Evolutionary conservation across 495 filamentous ascomycete genomes (phyloP), one percentile per base, ranked within the genome.

Genomic region (Hypomontagnella submonticulosa): DNA sequence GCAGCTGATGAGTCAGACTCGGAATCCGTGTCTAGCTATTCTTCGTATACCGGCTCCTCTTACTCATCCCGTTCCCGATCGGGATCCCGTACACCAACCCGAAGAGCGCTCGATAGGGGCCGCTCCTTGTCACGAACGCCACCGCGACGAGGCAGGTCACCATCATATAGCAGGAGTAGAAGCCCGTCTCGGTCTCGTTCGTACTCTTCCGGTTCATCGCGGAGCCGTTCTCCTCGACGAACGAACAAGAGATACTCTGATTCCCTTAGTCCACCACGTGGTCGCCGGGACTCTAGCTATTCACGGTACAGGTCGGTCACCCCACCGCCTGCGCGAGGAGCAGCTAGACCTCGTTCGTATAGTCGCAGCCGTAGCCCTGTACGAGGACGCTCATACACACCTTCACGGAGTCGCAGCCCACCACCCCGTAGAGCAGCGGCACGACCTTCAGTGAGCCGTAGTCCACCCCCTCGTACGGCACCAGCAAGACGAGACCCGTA

Each of bases 11-110:
- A 83, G 36, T 85, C 86, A 9, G 86, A 87, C 27, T 87, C 87
- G 0, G 83, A 87, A 23, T 90, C 87, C 0, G 81, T 82, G 4
- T 87, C 85, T 15, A 91, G 89, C 63, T 87, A 87, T 55, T 90
- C 88, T 0, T 88, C 86, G 41, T 89, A 89, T 61, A 79, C 76
- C 18, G 77, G 78, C 7, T 85, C 84, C 2, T 87, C 84, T 10
- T 81, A 82, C 66, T 81, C 82, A 42, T 82, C 80, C 49, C 77
- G 81, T 36, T 83, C 78, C 2, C 73, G 77, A 58, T 79, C 81
- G 0, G 74, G 76, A 57, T 79, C 81, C 27, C 72, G 68, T 16
- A 72, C 73, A 13, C 75, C 63, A 3, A 72, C 75, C 49, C 55
- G 66, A 47, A 70, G 70, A 59, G 65, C 71, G 13, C 58, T 73